Evolutionary conservation across 805 yeast genomes (phyloP).

Genomic region (Candida chilensis): DNA sequence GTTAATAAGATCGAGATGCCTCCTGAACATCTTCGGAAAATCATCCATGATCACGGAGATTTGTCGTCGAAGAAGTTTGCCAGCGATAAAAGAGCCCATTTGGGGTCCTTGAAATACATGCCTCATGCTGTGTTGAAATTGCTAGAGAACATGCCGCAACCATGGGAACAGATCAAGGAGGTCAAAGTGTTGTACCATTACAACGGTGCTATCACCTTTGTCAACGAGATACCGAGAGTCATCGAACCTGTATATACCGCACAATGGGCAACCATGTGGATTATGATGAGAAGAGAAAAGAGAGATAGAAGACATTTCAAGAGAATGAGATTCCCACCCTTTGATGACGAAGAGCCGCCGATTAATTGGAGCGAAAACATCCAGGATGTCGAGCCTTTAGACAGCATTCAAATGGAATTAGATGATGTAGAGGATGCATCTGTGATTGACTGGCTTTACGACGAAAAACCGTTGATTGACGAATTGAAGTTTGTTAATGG

Average conservation of each 20-base stretch:
- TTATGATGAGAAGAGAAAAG: conserved; percentile 88
- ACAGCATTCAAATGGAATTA: conserved; percentile 61
- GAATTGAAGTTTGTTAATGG: conserved; percentile 54
- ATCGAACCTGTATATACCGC: conserved; percentile 87
- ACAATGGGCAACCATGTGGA: conserved; percentile 94
- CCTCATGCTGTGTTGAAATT: conserved; percentile 92
- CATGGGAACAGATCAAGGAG: conserved; percentile 87
- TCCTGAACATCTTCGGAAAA: conserved; percentile 84
- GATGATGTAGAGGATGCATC: conserved; percentile 53
- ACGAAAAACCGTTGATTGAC: conserved; percentile 62
- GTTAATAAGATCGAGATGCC: conserved; percentile 79
- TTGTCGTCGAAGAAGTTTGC: conserved; percentile 72
- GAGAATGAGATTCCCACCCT: conserved; percentile 89
- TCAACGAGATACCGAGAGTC: conserved; percentile 85
- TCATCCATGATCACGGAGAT: conserved; percentile 78
- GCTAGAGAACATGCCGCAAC: conserved; percentile 95
- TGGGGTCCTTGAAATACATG: conserved; percentile 89
- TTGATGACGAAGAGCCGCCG: conserved; percentile 97
- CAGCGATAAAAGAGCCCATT: conserved; percentile 75
- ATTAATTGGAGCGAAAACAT: conserved; percentile 74
- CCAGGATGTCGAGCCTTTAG: conserved; percentile 62
- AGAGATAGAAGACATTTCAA: conserved; percentile 84
- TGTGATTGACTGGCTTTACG: conserved; percentile 74
- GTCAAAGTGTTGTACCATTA: conserved; percentile 85
- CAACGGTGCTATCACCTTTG: conserved; percentile 93